phyloP scores from a whole-genome alignment of 257 asterid genomes.

The Ocimum tenuiflorum region DNA sequence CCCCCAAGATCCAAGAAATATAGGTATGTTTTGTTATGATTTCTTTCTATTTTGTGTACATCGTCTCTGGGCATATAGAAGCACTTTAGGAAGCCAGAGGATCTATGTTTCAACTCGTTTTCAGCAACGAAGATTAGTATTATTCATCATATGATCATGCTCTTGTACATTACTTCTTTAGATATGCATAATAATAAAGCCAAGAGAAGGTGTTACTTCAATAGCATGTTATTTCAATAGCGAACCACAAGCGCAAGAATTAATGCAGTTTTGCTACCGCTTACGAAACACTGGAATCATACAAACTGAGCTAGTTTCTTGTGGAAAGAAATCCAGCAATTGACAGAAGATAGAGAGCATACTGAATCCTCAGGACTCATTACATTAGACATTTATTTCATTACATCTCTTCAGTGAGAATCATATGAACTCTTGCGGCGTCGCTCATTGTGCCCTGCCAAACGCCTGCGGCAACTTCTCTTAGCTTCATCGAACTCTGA shows the following conservation, averaged over 20 bases:
- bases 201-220: neutral
- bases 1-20: constrained; percentile 1
- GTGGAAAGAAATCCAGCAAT: constrained; percentile 25
- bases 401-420: constrained; percentile 34
- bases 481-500: constrained; percentile 77
- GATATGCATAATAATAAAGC: neutral
- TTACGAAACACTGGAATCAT: too few species aligned
- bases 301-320: too few species aligned
- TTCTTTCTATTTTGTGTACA: neutral
- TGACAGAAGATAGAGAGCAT: constrained; percentile 93
- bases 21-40: neutral
- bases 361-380: constrained; percentile 16
- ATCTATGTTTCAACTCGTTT: constrained; percentile 8
- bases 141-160: neutral
- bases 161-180: neutral
- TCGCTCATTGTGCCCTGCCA: constrained; percentile 88
- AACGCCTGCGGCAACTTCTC: constrained; percentile 79
- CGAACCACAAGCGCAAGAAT: constrained; percentile 11
- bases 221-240: too few species aligned
- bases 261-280: neutral
- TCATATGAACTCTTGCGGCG: constrained; percentile 72
- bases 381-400: constrained; percentile 10
- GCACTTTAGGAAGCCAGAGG: neutral
- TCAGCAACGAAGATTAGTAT: neutral
- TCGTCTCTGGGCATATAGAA: neutral